Evolutionary conservation across 257 asterid genomes (phyloP), one percentile per base, ranked within the genome.

Genomic region (Plectranthus barbatus): DNA sequence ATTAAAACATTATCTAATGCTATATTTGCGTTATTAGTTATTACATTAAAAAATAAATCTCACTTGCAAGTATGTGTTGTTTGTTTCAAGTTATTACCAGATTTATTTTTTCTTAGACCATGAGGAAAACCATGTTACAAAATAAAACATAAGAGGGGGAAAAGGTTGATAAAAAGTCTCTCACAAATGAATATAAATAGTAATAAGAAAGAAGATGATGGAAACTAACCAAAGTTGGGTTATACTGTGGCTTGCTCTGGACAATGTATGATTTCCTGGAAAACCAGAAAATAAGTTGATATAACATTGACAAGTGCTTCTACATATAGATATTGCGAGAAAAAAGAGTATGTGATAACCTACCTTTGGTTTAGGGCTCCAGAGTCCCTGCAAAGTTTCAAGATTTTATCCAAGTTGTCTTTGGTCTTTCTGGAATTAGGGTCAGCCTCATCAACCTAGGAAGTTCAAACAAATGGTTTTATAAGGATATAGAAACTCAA

Each of bases 301-400:
- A 34, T 18, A 9, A 54, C 37, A 42, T 31, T 33, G 60, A 15
- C 9, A 33, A 66, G 55, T 17, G 60, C n/a, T 13, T 50, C 46
- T 66, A 14, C 4, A 44, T 33, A 3, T n/a, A n/a, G n/a, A n/a
- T n/a, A n/a, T n/a, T n/a, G n/a, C n/a, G n/a, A n/a, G n/a, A n/a
- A n/a, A n/a, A n/a, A n/a, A n/a, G n/a, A n/a, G n/a, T n/a, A n/a
- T n/a, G n/a, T n/a, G 24, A 8, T 5, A 14, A 20, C 68, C 56
- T 57, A 76, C 84, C 80, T 73, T 57, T 79, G 73, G 67, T 53
- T 71, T 37, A 79, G 56, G 61, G 73, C 75, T 77, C 90, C 97
- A 9, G 95, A 90, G 10, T 86, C 97, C 81, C 83, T 81, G 88
- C 97, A 90, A 26, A 73, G 42, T 77, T 81, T 86, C 84, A 84